These are phyloP conservation scores for Pulveroboletus sp. DNA, from an alignment of 768 basidiomycete genomes.

Conservation along the genomic window DNA sequence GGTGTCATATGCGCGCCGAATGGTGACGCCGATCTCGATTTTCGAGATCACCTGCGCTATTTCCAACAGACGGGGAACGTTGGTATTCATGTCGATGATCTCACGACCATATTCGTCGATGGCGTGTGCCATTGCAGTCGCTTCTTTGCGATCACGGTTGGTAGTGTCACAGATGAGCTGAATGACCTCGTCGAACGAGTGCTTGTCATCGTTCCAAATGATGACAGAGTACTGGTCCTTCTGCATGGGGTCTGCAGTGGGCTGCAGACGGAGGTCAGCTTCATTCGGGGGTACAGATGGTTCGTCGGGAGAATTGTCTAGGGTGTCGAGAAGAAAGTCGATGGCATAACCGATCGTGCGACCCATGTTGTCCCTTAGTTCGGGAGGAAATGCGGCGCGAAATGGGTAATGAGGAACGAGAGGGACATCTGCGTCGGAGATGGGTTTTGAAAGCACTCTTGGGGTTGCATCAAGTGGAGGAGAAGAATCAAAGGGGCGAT, in stretches of 20 bases:
- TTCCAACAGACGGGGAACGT: slow-evolving; percentile 56
- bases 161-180: slow-evolving; percentile 59
- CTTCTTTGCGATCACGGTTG: slow-evolving; percentile 52
- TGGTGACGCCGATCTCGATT: slow-evolving; percentile 88
- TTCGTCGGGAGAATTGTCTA: slow-evolving; percentile 81
- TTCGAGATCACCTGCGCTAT: slow-evolving; percentile 75
- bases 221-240: slow-evolving; percentile 79
- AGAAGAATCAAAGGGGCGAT: slow-evolving; percentile 9
- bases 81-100: slow-evolving; percentile 71
- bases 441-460: slow-evolving; percentile 37
- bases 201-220: slow-evolving; percentile 97
- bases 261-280: slow-evolving; percentile 66
- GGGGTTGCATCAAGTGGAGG: slow-evolving; percentile 38
- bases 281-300: slow-evolving; percentile 62
- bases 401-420: slow-evolving; percentile 58
- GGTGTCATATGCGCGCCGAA: slow-evolving; percentile 81
- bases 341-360: slow-evolving; percentile 72
- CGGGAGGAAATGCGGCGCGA: slow-evolving; percentile 53
- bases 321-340: slow-evolving; percentile 78
- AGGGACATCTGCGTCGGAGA: slow-evolving; percentile 49
- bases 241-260: slow-evolving; percentile 73
- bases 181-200: slow-evolving; percentile 86
- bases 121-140: slow-evolving; percentile 48
- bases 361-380: slow-evolving; percentile 70
- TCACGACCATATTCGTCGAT: slow-evolving; percentile 81